Base-by-base conservation (phyloP, 352 stramenopile genomes). In the Globisporangium acanthophoron region DNA sequence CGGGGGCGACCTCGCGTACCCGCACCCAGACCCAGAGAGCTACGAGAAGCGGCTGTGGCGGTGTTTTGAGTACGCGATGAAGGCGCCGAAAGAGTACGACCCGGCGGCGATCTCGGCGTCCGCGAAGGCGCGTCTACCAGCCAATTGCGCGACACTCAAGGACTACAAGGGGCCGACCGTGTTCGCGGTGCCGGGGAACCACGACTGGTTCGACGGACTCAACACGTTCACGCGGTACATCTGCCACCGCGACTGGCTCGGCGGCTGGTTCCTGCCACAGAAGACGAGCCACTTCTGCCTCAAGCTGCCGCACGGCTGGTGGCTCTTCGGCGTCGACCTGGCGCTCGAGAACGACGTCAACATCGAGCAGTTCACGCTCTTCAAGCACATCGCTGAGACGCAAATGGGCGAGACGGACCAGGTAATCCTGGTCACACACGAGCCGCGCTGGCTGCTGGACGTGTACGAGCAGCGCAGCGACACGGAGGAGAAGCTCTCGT, bases 201-300 rank as follows among this genome's bases (percentile, higher is more conserved):
- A 98, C 65, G 92, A 97, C 61, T 98, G 92, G 90, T 96, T 97
- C 64, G 92, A 98, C 63, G 92, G 92, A 16, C 72, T 98, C 21
- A 92, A 93, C 58, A 97, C 91, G 11, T 98, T 94, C 52, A 96
- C 79, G 29, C 80, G 91, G 24, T 97, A 90, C 61, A 87, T 98
- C 62, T 89, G 91, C 55, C 85, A 94, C 31, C 76, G 90, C 44
- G 88, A 97, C 53, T 97, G 89, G 87, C 81, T 97, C 3, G 92
- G 90, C 20, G 92, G 91, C 6, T 98, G 92, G 92, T 65, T 96
- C 1, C 71, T 98, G 52, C 92, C 92, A 11, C 92, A 98, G 62
- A 80, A 90, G 57, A 94, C 89, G 37, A 96, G 84, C 35, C 96
- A 97, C 71, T 98, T 98, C 64, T 87, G 78, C 44, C 68, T 97